Conservation (phyloP, 371 early-diverging fungal genomes). For the Homolaphlyctis polyrhiza region DNA sequence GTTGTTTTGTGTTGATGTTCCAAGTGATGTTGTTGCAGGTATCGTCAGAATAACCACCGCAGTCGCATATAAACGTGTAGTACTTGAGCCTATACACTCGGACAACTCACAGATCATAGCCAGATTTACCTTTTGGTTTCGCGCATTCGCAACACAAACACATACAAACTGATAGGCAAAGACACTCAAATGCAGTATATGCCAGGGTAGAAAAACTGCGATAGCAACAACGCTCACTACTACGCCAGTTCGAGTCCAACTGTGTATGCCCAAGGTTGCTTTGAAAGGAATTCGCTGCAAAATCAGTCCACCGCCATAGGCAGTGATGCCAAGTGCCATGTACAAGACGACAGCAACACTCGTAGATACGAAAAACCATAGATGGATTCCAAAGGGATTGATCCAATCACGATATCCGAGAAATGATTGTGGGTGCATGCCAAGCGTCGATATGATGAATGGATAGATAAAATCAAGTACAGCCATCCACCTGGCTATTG, state of each 20-base stretch:
- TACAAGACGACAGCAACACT: background rate
- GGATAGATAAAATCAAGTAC: background rate
- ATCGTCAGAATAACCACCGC: too few species aligned
- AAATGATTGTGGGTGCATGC: background rate
- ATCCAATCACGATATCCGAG: background rate
- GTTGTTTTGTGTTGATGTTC: too few species aligned
- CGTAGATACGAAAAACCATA: background rate
- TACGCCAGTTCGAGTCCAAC: background rate
- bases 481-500: background rate
- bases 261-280: background rate
- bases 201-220: background rate
- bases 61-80: too few species aligned
- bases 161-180: background rate
- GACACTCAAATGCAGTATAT: background rate
- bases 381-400: background rate
- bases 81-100: too few species aligned
- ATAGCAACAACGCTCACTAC: background rate
- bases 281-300: background rate
- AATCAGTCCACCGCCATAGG: background rate
- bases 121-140: too few species aligned
- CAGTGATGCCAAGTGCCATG: background rate
- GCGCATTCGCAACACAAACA: background rate
- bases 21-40: too few species aligned
- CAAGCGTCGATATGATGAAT: background rate
- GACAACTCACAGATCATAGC: too few species aligned